phyloP scores from a whole-genome alignment of 2,329 filamentous ascomycete species.

The Colletotrichum higginsianum region DNA sequence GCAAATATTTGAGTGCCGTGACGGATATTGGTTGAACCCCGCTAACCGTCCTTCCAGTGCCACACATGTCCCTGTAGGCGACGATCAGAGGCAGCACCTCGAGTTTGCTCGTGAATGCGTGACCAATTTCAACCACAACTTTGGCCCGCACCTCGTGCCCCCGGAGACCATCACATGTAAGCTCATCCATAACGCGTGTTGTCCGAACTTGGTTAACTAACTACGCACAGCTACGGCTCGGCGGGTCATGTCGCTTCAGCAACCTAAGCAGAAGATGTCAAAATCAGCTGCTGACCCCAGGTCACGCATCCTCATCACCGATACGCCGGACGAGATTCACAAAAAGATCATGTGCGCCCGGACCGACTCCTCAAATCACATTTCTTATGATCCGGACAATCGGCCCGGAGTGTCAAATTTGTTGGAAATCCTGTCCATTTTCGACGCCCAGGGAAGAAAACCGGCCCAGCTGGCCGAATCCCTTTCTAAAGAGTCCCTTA shows the following conservation, averaged over 20 bases:
- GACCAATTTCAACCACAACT: slow-evolving; percentile 86
- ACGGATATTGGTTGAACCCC: background rate
- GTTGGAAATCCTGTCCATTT: slow-evolving; percentile 82
- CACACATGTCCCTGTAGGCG: slow-evolving; percentile 96
- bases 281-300: slow-evolving; percentile 83
- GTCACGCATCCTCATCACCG: slow-evolving; percentile 88
- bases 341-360: slow-evolving; percentile 80
- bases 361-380: slow-evolving; percentile 78
- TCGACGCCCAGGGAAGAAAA: slow-evolving; percentile 64
- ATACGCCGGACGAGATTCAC: slow-evolving; percentile 74
- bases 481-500: slow-evolving; percentile 56
- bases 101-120: slow-evolving; percentile 92
- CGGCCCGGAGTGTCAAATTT: slow-evolving; percentile 92
- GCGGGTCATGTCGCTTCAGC: slow-evolving; percentile 89
- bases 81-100: slow-evolving; percentile 93
- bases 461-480: slow-evolving; percentile 58
- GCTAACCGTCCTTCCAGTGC: slow-evolving; percentile 64
- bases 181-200: slow-evolving; percentile 38
- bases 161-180: slow-evolving; percentile 82
- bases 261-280: slow-evolving; percentile 91
- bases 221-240: slow-evolving; percentile 76
- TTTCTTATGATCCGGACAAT: slow-evolving; percentile 79
- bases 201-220: background rate
- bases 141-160: slow-evolving; percentile 73
- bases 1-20: background rate